Base-by-base conservation (phyloP, 2,329 filamentous ascomycete genomes). In the Acarospora socialis region DNA sequence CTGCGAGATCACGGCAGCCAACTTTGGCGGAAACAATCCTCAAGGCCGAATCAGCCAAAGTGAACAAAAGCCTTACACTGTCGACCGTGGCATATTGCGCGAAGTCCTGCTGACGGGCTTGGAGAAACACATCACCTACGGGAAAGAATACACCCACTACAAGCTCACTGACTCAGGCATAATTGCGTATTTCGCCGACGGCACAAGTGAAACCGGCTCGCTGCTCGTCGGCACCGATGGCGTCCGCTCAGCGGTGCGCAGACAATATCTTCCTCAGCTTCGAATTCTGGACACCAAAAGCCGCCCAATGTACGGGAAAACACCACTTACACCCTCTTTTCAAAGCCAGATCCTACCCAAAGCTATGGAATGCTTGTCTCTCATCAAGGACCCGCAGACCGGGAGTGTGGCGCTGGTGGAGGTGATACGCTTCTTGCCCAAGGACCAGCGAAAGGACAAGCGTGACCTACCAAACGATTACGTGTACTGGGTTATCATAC, bases 211-310 rank as follows among this genome's bases (percentile, higher is more conserved):
- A 14, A 33, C 38, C 1, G 56, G 55, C 0, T 39, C 41, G 5
- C 37, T 60, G 4, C 42, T 61, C 2, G 44, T 61, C 9, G 57
- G 56, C 7, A 54, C 56, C 2, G 56, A 61, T 39, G 58, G 57
- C 5, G 43, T 47, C 9, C 42, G 51, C 13, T 60, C 53, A 12
- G 33, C 33, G 7, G 48, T 58, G n/a, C 46, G 58, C 4, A 50
- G 42, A 17, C 57, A 60, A 33, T 40, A 52, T 12, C 36, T 60
- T 3, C 59, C 59, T 1, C 31, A 48, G 1, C 47, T 50, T 21
- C 37, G 44, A 13, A 35, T 49, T 4, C 29, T 62, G 4, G 59
- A 64, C 36, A 57, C 57, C 0, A 46, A 50, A 6, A 48, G 49
- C 10, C 44, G 54, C 7, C 50, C 51, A 16, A 47, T 62, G 7